A percentile compares a stretch with the other conserved stretches of the same genome.
These are phyloP conservation scores for Taxillus chinensis DNA, from an alignment of 164 flowering plant genomes.

Conservation along the genomic window DNA sequence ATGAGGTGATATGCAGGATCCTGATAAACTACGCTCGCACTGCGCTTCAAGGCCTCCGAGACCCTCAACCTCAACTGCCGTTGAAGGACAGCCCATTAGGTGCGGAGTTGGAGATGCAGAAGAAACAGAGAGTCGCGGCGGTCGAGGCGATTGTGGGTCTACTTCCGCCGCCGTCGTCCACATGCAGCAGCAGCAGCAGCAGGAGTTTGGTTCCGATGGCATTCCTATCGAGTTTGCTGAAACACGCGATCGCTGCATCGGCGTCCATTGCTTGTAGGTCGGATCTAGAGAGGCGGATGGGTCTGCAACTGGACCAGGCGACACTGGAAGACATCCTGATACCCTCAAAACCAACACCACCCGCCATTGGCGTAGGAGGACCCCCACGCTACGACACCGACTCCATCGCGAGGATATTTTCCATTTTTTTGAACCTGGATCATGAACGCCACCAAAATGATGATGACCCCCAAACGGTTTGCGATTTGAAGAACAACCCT, in stretches of 20 bases:
- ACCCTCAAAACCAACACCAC: background rate
- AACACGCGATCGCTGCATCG: background rate
- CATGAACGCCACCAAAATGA: background rate
- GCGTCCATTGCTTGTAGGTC: background rate
- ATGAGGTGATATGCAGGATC: conserved; percentile 63
- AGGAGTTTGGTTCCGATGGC: conserved; percentile 74
- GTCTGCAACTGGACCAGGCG: background rate
- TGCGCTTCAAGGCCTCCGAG: conserved; percentile 55
- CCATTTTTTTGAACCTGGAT: conserved; percentile 59
- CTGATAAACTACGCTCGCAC: conserved; percentile 72
- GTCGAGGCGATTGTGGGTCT: conserved; percentile 67
- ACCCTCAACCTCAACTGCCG: conserved; percentile 34
- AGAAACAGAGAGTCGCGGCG: conserved; percentile 54
- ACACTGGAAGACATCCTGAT: background rate
- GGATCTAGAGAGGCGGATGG: background rate
- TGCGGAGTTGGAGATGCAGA: conserved; percentile 37
- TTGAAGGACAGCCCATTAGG: conserved; percentile 44
- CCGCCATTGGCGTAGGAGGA: conserved; percentile 24
- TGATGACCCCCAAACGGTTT: background rate
- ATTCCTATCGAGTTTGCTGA: background rate
- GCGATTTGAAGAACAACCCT: background rate
- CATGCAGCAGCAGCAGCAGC: no score
- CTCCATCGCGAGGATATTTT: conserved; percentile 59
- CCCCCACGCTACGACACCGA: background rate
- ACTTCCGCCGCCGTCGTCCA: conserved; percentile 58